A percentile compares a stretch with the other conserved stretches of the same genome.
Conservation (phyloP, 2,329 filamentous ascomycete species). For the Calycina herbarum region DNA sequence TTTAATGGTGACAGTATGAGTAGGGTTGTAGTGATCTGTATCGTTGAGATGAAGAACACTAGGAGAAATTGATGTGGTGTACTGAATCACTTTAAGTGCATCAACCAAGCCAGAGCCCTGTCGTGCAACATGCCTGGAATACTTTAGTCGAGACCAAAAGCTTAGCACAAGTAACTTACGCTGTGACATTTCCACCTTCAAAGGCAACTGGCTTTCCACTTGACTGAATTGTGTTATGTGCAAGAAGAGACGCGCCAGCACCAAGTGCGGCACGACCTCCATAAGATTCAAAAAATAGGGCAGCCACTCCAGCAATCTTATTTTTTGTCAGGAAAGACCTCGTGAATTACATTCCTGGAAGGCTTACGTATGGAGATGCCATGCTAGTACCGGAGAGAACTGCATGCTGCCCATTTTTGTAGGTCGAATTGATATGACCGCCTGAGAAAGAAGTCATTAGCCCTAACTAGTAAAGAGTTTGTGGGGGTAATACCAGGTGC, state of each 20-base stretch:
- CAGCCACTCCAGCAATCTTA: constrained; percentile 7
- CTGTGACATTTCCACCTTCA: background rate
- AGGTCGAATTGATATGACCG: constrained; percentile 40
- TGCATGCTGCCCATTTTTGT: background rate
- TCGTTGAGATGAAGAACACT: constrained; percentile 8
- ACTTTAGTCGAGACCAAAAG: background rate
- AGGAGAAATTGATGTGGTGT: background rate
- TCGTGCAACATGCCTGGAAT: background rate
- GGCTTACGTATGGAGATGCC: constrained; percentile 11
- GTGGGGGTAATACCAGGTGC: constrained; percentile 38
- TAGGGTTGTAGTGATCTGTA: constrained; percentile 7
- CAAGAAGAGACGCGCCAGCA: constrained; percentile 2
- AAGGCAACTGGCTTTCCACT: constrained; percentile 6
- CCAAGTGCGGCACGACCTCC: background rate
- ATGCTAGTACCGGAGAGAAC: constrained; percentile 7
- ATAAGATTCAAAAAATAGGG: constrained; percentile 2
- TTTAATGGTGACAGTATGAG: constrained; percentile 5
- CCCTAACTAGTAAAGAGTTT: too few species aligned
- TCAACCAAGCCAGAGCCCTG: constrained; percentile 10
- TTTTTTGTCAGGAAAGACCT: background rate
- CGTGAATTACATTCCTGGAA: background rate
- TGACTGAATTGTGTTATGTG: background rate
- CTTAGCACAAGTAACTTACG: background rate
- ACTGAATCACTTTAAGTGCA: constrained; percentile 7
- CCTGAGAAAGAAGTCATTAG: constrained; percentile 10